Evolutionary conservation across 352 stramenopile genomes (phyloP).

Genomic region (Globisporangium parvum): DNA sequence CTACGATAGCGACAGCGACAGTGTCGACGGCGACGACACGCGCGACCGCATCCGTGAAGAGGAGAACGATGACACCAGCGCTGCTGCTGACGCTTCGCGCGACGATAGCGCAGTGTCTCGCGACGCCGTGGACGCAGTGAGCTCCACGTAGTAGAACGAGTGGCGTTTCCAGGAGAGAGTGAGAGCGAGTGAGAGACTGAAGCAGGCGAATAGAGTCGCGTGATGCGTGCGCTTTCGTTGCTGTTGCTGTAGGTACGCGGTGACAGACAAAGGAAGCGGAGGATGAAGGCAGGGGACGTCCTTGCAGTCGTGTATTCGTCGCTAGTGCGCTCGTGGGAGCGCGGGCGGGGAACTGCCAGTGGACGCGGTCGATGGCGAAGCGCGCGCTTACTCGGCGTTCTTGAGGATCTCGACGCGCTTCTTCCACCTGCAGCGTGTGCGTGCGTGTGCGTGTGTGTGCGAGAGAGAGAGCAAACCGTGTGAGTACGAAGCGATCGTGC

Average conservation of each 20-base stretch:
- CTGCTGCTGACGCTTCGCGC: background rate
- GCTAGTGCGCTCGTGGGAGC: background rate
- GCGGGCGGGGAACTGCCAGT: background rate
- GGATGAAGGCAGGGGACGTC: background rate
- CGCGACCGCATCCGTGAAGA: slow-evolving; percentile 19
- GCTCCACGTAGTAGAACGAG: background rate
- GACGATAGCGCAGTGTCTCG: background rate
- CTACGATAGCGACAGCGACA: slow-evolving; percentile 49
- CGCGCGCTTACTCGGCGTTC: slow-evolving; percentile 41
- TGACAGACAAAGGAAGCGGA: background rate
- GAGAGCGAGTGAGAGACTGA: background rate
- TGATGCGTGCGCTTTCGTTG: background rate
- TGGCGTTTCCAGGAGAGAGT: background rate
- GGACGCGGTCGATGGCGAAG: background rate
- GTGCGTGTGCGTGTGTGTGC: background rate
- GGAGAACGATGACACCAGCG: too few relatives aligned
- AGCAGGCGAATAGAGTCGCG: background rate
- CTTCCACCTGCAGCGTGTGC: slow-evolving; percentile 46
- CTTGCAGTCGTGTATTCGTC: background rate
- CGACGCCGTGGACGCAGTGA: background rate
- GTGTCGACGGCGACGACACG: slow-evolving; percentile 3
- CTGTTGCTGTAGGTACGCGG: background rate
- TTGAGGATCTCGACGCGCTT: slow-evolving; percentile 80
- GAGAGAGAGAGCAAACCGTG: background rate
- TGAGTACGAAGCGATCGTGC: background rate